Evolutionary conservation across 2,329 filamentous ascomycete species (phyloP).

Genomic region (Dendryphion nanum): DNA sequence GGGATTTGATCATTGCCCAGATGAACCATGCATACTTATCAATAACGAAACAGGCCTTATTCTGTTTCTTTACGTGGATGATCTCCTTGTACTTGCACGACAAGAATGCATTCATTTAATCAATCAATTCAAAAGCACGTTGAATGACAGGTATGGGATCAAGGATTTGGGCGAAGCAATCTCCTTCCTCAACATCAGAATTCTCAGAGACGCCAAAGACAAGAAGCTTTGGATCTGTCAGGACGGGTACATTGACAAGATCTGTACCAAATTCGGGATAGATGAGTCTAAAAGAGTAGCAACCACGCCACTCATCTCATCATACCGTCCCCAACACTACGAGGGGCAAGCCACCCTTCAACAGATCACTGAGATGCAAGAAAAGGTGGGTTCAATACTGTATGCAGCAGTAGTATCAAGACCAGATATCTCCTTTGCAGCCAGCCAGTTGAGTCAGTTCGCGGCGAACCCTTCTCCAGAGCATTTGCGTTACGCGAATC

Average conservation of each 20-base stretch:
- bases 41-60: conserved; percentile 6
- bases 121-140: background rate
- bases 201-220: background rate
- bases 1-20: conserved; percentile 2
- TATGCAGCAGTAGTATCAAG: background rate
- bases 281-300: background rate
- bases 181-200: background rate
- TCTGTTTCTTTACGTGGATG: conserved; percentile 6
- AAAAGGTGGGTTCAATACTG: background rate
- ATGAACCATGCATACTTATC: conserved; percentile 5
- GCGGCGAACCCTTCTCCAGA: background rate
- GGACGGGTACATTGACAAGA: background rate
- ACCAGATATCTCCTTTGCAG: background rate
- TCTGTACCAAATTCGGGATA: too few relatives aligned
- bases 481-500: background rate
- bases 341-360: background rate
- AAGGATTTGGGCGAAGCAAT: background rate
- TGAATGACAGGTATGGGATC: background rate
- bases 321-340: background rate
- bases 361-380: background rate
- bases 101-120: background rate
- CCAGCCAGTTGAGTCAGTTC: background rate
- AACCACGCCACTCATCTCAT: background rate
- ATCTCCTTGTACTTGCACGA: conserved; percentile 2
- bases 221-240: background rate